phyloP scores from a whole-genome alignment of 371 early-diverging fungal genomes.

The Saksenaea vasiformis region DNA sequence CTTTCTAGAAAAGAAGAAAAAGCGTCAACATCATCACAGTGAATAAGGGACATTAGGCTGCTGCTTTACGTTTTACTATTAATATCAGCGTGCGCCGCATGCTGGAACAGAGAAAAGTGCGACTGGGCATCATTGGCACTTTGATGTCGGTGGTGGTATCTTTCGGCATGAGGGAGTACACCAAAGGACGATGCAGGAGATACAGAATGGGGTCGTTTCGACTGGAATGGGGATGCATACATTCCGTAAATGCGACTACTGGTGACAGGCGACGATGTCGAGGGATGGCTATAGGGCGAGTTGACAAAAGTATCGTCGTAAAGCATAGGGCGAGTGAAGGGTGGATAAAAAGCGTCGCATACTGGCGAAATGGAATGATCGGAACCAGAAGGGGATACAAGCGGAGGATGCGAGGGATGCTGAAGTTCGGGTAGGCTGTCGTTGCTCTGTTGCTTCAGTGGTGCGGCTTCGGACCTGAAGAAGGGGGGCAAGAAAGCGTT shows the following conservation, averaged over 20 bases:
- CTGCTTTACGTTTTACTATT: background rate
- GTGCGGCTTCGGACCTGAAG: background rate
- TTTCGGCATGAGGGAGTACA: conserved; percentile 1
- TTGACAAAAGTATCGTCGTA: background rate
- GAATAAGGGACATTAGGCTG: background rate
- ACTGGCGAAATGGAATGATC: conserved; percentile 2
- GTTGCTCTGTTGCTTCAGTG: background rate
- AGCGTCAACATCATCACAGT: background rate
- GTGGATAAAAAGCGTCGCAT: background rate
- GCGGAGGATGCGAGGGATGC: background rate
- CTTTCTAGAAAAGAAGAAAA: conserved; percentile 1
- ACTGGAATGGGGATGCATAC: conserved; percentile 5
- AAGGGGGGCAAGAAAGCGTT: too few relatives aligned
- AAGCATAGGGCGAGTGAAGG: background rate
- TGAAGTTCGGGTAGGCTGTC: background rate
- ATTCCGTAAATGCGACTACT: background rate
- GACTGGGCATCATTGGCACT: conserved; percentile 12
- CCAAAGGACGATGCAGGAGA: conserved; percentile 6
- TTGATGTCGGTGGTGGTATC: conserved; percentile 9
- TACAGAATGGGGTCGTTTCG: conserved; percentile 8
- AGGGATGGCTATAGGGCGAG: background rate
- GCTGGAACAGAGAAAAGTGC: background rate
- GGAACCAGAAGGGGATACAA: background rate
- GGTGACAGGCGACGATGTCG: background rate
- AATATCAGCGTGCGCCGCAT: background rate